phyloP scores from a whole-genome alignment of 202 grass and related monocot species.

The Panicum hallii region DNA sequence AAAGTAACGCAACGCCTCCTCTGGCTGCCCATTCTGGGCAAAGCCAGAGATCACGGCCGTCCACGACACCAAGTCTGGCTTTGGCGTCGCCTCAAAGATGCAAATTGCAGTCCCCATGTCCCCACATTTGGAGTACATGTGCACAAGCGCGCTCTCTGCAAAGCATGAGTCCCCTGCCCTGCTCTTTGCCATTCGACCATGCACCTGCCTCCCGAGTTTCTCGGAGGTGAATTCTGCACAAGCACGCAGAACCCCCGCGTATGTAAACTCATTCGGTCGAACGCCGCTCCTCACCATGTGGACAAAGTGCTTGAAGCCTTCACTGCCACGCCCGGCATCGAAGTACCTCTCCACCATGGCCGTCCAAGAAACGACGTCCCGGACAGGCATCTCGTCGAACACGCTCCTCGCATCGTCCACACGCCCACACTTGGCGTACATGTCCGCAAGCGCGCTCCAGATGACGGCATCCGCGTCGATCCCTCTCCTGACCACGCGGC shows the following conservation, averaged over 20 bases:
- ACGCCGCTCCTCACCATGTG: slow-evolving; percentile 57
- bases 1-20: slow-evolving; percentile 67
- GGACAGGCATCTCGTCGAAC: slow-evolving; percentile 60
- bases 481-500: slow-evolving; percentile 68
- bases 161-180: slow-evolving; percentile 63
- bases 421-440: slow-evolving; percentile 85
- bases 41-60: slow-evolving; percentile 68
- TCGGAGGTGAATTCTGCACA: slow-evolving; percentile 64
- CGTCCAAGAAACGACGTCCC: slow-evolving; percentile 80
- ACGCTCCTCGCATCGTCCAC: slow-evolving; percentile 72
- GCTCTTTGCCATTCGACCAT: slow-evolving; percentile 69
- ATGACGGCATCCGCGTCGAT: slow-evolving; percentile 68
- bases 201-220: slow-evolving; percentile 69
- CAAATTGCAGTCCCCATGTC: slow-evolving; percentile 58
- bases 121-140: slow-evolving; percentile 87
- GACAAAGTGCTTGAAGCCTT: slow-evolving; percentile 69
- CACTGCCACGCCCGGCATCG: slow-evolving; percentile 46
- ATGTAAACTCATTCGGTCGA: slow-evolving; percentile 79
- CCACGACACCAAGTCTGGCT: slow-evolving; percentile 78
- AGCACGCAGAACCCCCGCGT: slow-evolving; percentile 67
- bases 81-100: slow-evolving; percentile 59
- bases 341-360: slow-evolving; percentile 93
- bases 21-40: slow-evolving; percentile 79
- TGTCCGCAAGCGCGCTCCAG: slow-evolving; percentile 84
- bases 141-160: slow-evolving; percentile 65